Evolutionary conservation across 2,329 filamentous ascomycete genomes (phyloP), one percentile per base, ranked within the genome.

Genomic region (Purpureocillium takamizusanense): DNA sequence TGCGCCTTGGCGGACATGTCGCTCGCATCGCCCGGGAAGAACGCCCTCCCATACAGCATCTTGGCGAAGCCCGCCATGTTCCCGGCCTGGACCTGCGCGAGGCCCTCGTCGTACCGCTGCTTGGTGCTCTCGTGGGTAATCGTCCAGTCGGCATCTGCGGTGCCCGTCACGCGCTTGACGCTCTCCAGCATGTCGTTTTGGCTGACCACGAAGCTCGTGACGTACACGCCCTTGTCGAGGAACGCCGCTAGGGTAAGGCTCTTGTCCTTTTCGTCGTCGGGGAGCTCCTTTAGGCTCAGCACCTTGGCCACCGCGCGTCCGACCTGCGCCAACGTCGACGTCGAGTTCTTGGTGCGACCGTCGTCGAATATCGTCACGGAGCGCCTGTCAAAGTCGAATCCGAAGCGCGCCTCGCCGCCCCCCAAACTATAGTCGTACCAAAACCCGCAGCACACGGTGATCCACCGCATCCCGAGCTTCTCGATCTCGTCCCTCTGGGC

Each of bases 141-240:
- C 4, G 53, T 67, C 80, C 79, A 84, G 50, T 83, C 77, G 0
- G 54, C 55, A 30, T 78, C 70, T 2, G 59, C 69, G 1, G 70
- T 74, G 0, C 67, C 68, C 0, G 74, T 74, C 12, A 78, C 77
- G 1, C 75, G 71, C 47, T 78, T 67, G 14, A 78, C 59, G 16
- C 67, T 69, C 30, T 71, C 70, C 42, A 83, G 67, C 58, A 84
- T 81, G 7, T 84, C 78, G 18, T 63, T 65, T 51, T 84, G 80
- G 43, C 55, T 74, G 40, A 81, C 44, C 2, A 59, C 50, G 55
- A 81, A 83, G 34, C 71, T 76, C 28, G 59, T 61, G n/a, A 79
- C 40, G 45, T 67, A 73, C 6, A 78, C 47, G 3, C 46, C 42
- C 37, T 65, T 62, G 53, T 78, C 75, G 9, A n/a, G 56, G 42